Percentiles rank a stretch among this genome's conserved stretches.
phyloP scores from a whole-genome alignment of 148 eudicot genomes.

The Persicaria tinctoria region DNA sequence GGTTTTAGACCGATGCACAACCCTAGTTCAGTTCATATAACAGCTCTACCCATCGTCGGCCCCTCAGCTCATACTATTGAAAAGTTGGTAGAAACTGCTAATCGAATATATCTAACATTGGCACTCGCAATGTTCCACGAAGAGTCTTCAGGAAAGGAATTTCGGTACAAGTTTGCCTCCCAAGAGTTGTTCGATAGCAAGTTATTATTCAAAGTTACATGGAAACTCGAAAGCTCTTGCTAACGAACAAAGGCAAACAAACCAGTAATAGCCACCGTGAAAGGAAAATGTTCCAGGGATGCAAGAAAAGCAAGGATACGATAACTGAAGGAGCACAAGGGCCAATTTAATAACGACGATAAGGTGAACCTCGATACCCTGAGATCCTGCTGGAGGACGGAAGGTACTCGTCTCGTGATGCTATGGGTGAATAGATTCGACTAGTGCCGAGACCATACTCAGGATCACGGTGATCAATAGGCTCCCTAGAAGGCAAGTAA shows the following conservation, averaged over 20 bases:
- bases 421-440: background rate
- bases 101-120: too few species aligned
- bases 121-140: too few species aligned
- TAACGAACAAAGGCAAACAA: background rate
- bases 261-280: background rate
- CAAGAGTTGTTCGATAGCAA: background rate
- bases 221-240: background rate
- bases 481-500: background rate
- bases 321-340: background rate
- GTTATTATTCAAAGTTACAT: background rate
- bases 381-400: background rate
- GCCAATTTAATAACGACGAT: background rate
- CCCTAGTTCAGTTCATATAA: too few species aligned
- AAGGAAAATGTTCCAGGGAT: background rate
- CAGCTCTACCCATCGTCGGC: too few species aligned
- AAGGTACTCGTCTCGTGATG: conserved; percentile 7
- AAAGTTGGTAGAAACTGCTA: too few species aligned
- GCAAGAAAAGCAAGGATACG: background rate
- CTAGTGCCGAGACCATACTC: background rate
- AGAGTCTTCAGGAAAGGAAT: too few species aligned
- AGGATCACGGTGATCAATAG: background rate
- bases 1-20: too few species aligned
- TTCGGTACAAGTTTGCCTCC: background rate
- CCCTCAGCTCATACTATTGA: too few species aligned
- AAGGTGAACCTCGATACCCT: background rate